These are phyloP conservation scores for Chrysoporthe puriensis DNA, from an alignment of 2,329 filamentous ascomycete genomes.

Conservation along the genomic window DNA sequence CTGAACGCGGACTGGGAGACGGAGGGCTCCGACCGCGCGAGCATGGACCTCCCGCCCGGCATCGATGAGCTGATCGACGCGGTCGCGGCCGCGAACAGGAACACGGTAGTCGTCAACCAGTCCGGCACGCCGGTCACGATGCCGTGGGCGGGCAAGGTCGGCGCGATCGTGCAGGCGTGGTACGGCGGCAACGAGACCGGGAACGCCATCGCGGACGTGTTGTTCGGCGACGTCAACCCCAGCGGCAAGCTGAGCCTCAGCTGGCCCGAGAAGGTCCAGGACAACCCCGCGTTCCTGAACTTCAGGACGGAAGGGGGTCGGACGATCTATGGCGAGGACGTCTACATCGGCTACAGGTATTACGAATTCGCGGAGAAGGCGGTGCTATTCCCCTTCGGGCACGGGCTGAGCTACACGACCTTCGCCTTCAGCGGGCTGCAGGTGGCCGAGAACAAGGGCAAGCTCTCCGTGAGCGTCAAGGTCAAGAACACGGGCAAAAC, in stretches of 20 bases:
- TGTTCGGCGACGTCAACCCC: constrained; percentile 76
- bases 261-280: constrained; percentile 64
- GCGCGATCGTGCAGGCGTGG: constrained; percentile 75
- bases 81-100: constrained; percentile 66
- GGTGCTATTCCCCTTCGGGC: constrained; percentile 37
- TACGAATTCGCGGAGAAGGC: constrained; percentile 59
- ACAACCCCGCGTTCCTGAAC: constrained; percentile 72
- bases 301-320: constrained; percentile 66
- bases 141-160: constrained; percentile 65
- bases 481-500: constrained; percentile 65
- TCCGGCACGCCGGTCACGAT: constrained; percentile 76
- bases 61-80: constrained; percentile 71
- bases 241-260: constrained; percentile 68
- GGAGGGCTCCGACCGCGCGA: constrained; percentile 77
- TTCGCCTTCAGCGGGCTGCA: constrained; percentile 51
- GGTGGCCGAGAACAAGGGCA: constrained; percentile 50
- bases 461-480: constrained; percentile 52
- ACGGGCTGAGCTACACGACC: constrained; percentile 36
- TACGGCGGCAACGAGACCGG: constrained; percentile 88
- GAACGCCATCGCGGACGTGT: constrained; percentile 76
- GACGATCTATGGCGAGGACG: constrained; percentile 71
- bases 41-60: constrained; percentile 75
- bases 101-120: constrained; percentile 74
- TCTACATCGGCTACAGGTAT: constrained; percentile 74
- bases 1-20: constrained; percentile 83